Evolutionary conservation across 2,329 filamentous ascomycete genomes (phyloP).

Genomic region (Scedosporium apiospermum): DNA sequence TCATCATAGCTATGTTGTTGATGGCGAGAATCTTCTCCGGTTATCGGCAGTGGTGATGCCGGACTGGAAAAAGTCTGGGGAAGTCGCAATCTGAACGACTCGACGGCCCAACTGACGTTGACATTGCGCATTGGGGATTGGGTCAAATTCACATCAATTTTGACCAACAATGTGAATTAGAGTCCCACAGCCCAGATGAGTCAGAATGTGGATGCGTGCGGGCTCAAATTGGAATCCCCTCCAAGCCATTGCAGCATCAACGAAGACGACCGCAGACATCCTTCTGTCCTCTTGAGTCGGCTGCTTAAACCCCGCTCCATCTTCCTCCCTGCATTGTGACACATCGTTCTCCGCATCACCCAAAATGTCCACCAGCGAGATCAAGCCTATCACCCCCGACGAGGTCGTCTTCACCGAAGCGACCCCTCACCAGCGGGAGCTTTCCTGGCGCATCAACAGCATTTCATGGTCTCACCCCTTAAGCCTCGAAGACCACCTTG

Average conservation of each 20-base stretch:
- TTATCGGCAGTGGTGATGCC: no score
- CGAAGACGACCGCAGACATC: not conserved
- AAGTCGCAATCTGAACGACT: no score
- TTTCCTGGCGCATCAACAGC: constrained; percentile 21
- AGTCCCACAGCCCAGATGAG: not conserved
- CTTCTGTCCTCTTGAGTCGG: not conserved
- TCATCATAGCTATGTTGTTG: no score
- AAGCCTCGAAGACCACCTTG: constrained; percentile 17
- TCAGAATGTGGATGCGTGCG: not conserved
- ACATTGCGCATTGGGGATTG: no score
- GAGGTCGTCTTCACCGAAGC: constrained; percentile 19
- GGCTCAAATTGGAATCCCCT: not conserved
- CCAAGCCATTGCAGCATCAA: not conserved
- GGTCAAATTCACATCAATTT: no score
- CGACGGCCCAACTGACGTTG: no score
- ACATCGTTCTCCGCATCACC: not conserved
- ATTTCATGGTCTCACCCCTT: constrained; percentile 19
- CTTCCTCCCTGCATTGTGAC: not conserved
- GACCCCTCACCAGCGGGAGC: constrained; percentile 17
- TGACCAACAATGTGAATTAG: no score
- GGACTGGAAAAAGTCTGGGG: no score
- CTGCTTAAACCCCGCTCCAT: not conserved
- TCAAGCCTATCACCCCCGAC: constrained; percentile 1
- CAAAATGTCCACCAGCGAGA: not conserved
- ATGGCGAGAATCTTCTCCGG: no score